Conservation (phyloP, 2,329 filamentous ascomycete species). For the Reticulascus tulasneorum region DNA sequence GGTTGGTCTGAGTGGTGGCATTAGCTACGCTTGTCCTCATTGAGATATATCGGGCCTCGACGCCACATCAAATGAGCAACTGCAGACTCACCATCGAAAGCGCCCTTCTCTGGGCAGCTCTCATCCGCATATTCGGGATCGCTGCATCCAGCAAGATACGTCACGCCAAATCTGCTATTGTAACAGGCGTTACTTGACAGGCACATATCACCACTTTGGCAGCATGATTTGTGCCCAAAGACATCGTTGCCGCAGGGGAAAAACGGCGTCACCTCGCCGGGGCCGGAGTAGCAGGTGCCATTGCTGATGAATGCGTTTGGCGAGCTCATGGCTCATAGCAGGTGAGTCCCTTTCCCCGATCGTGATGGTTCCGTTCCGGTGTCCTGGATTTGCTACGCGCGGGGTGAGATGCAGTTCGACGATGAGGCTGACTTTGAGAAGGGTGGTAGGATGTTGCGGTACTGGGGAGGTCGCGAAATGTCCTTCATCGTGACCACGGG, state of each 20-base stretch:
- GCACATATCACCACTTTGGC: slow-evolving; percentile 27
- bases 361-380: too few species aligned
- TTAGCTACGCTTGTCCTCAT: background rate
- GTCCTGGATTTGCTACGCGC: too few species aligned
- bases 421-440: too few species aligned
- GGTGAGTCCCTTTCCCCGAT: background rate
- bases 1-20: slow-evolving; percentile 11
- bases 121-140: slow-evolving; percentile 24
- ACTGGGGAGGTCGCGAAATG: too few species aligned
- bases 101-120: slow-evolving; percentile 29
- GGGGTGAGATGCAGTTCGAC: too few species aligned
- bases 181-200: slow-evolving; percentile 23
- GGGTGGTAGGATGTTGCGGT: too few species aligned
- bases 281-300: slow-evolving; percentile 26
- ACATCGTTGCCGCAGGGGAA: slow-evolving; percentile 29
- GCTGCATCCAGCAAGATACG: slow-evolving; percentile 33
- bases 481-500: too few species aligned
- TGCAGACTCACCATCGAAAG: slow-evolving; percentile 6
- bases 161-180: slow-evolving; percentile 21
- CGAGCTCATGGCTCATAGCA: slow-evolving; percentile 5
- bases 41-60: background rate
- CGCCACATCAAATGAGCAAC: too few species aligned
- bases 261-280: slow-evolving; percentile 14
- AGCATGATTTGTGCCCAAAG: slow-evolving; percentile 26
- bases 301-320: slow-evolving; percentile 25